Evolutionary conservation across 257 asterid species (phyloP).

Genomic region (Solanum verrucosum): DNA sequence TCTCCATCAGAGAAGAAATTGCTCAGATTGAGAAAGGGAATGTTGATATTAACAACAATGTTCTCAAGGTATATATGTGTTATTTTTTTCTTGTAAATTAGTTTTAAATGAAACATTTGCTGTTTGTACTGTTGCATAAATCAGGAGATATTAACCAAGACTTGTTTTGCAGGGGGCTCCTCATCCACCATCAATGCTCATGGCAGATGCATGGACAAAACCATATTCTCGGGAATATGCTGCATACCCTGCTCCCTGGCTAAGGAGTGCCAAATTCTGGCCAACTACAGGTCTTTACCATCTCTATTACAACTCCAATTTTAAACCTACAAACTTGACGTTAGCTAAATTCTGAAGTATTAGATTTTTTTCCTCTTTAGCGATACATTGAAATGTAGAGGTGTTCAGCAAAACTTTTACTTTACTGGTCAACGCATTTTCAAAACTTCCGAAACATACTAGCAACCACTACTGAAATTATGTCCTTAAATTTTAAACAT

Average conservation of each 20-base stretch:
- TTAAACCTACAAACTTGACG: not conserved
- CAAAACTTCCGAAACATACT: not conserved
- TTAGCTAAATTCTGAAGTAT: not conserved
- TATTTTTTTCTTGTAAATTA: not conserved
- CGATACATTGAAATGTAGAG: not conserved
- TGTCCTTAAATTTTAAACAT: not conserved
- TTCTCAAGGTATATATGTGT: constrained; percentile 62
- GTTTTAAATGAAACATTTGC: not conserved
- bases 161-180: constrained; percentile 73
- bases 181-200: constrained; percentile 93
- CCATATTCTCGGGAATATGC: constrained; percentile 97
- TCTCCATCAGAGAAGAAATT: constrained; percentile 91
- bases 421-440: not conserved
- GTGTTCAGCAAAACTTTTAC: not conserved
- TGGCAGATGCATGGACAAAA: constrained; percentile 94
- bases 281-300: constrained; percentile 65
- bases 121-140: not conserved
- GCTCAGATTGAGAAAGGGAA: constrained; percentile 77
- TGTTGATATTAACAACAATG: constrained; percentile 70
- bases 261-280: constrained; percentile 93
- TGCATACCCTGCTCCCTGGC: constrained; percentile 97
- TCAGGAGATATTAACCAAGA: constrained; percentile 8
- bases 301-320: not conserved
- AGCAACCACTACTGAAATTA: not conserved
- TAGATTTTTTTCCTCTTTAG: not conserved